Percentiles rank a stretch among this genome's conserved stretches.
Evolutionary conservation across 176 grass and related monocot genomes (phyloP).

Genomic region (Zea mays): DNA sequence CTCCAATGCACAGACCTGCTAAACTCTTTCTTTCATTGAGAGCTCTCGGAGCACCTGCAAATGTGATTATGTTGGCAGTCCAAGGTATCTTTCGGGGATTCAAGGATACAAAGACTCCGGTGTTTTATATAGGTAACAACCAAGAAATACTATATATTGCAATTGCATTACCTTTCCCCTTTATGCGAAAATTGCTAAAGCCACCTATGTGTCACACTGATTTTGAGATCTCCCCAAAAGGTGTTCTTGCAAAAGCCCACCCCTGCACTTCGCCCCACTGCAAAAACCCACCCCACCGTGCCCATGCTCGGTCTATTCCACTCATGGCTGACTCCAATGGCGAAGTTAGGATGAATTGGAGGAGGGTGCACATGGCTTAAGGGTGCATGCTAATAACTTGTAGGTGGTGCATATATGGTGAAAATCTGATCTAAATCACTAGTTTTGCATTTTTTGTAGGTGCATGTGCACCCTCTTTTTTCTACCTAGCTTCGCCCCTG

Average conservation of each 20-base stretch:
- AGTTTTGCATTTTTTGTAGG: too few relatives aligned
- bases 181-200: neutral
- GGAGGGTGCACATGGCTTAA: too few relatives aligned
- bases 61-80: constrained; percentile 77
- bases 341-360: too few relatives aligned
- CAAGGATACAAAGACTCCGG: constrained; percentile 88
- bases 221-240: neutral
- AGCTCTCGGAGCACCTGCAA: constrained; percentile 86
- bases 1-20: constrained; percentile 71
- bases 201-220: neutral
- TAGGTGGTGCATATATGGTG: too few relatives aligned
- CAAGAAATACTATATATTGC: constrained; percentile 25
- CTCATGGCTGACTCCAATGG: neutral
- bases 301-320: neutral
- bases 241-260: neutral
- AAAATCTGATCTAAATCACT: too few relatives aligned
- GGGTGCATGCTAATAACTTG: too few relatives aligned
- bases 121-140: constrained; percentile 76
- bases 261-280: neutral
- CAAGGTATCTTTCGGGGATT: constrained; percentile 95
- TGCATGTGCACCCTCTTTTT: too few relatives aligned
- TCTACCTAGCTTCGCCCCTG: too few relatives aligned
- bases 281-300: neutral
- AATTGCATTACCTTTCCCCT: constrained; percentile 1
- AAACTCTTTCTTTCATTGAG: constrained; percentile 74